Percentiles rank a stretch among this genome's conserved stretches.
Conservation (phyloP, 768 basidiomycete genomes). For the Suillus decipiens region DNA sequence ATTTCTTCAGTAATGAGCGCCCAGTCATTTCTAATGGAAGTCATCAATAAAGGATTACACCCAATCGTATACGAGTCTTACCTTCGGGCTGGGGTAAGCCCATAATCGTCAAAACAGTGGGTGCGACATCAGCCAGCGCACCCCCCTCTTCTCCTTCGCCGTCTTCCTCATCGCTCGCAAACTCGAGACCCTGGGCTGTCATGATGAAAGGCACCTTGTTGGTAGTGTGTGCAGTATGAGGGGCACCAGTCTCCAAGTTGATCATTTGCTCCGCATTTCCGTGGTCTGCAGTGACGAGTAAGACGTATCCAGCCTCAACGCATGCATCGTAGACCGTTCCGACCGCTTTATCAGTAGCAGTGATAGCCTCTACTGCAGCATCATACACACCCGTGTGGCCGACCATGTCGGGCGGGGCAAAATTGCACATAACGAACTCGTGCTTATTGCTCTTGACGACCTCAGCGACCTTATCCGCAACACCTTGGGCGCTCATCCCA, state of each 20-base stretch:
- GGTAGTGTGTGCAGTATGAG: slow-evolving; percentile 91
- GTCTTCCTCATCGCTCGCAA: slow-evolving; percentile 51
- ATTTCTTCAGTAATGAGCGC: slow-evolving; percentile 28
- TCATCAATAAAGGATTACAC: background rate
- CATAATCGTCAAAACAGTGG: slow-evolving; percentile 81
- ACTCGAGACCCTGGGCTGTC: slow-evolving; percentile 62
- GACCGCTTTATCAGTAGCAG: slow-evolving; percentile 87
- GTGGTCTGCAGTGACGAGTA: slow-evolving; percentile 90
- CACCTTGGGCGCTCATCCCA: slow-evolving; percentile 84
- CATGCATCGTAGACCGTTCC: slow-evolving; percentile 86
- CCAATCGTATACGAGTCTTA: slow-evolving; percentile 28
- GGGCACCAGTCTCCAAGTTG: slow-evolving; percentile 78
- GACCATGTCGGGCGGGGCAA: slow-evolving; percentile 97
- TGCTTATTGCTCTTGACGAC: slow-evolving; percentile 67
- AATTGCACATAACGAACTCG: slow-evolving; percentile 97
- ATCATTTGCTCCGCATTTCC: slow-evolving; percentile 97
- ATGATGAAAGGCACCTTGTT: slow-evolving; percentile 90
- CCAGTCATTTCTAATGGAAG: slow-evolving; percentile 31
- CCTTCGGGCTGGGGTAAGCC: slow-evolving; percentile 72
- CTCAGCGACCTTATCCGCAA: slow-evolving; percentile 92
- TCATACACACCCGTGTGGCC: slow-evolving; percentile 93
- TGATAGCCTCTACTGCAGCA: slow-evolving; percentile 86
- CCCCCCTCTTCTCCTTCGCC: slow-evolving; percentile 62
- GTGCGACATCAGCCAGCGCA: slow-evolving; percentile 88
- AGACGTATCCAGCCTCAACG: slow-evolving; percentile 80